Evolutionary conservation across 1,284 basidiomycete species (phyloP), one percentile per base, ranked within the genome.

Genomic region (Ceratobasidium sp.): DNA sequence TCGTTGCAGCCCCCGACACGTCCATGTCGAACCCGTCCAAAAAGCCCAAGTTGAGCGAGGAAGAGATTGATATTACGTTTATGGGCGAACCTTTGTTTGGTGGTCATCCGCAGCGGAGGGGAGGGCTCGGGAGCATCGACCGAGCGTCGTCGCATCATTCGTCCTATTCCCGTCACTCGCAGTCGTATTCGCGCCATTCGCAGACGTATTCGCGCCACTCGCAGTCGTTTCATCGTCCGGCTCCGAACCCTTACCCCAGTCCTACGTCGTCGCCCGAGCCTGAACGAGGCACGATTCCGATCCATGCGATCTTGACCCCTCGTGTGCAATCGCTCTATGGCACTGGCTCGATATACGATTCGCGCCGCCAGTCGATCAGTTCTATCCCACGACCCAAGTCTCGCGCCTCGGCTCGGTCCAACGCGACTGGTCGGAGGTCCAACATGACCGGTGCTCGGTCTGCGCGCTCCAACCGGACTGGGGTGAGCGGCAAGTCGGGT

Each of bases 301-400:
- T 72, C 43, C 69, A 64, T 25, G 71, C 71, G 15, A 69, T 72
- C 35, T 25, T 72, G 20, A 60, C 68, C 10, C 71, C 71, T 25
- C 40, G 71, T 38, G 68, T 69, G 8, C 62, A 69, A 22, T 72
- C 71, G 29, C 38, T 72, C 20, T 45, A 65, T 38, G 43, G 58
- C 2, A 31, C 67, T 31, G 38, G 29, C 7, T 67, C 40, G 17
- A 34, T 35, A 5, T 25, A 40, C 29, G 47, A 47, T 40, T 47
- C 42, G 2, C 35, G 34, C 15, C 53, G 58, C 15, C 56, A 54
- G 32, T 54, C 50, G 6, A 29, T 53, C 5, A 52, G 60, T 20
- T 50, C 60, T 45, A 43, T 58, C 35, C 54, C 10, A 20, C 54
- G 54, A 32, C 52, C 53, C 29, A 62, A 55, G n/a, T 53, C 53